Percentiles rank a stretch among this genome's conserved stretches.
Evolutionary conservation across 73 alveolate genomes (phyloP).

Genomic region (Paramecium biaurelia): DNA sequence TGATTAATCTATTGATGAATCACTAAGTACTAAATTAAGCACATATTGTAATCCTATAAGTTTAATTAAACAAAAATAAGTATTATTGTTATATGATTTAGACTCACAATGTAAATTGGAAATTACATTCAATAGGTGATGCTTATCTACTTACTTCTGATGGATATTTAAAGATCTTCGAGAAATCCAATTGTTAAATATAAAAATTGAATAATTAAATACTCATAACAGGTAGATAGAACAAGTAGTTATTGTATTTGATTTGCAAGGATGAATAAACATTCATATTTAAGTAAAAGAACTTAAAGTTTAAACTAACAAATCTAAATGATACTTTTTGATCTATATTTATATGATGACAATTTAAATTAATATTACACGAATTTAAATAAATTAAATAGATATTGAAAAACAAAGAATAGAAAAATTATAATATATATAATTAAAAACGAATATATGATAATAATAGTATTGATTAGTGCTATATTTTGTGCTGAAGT

Average conservation of each 20-base stretch:
- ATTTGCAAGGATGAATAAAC: conserved; percentile 8
- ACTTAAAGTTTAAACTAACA: neutral
- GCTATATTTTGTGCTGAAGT: neutral
- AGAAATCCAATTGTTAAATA: neutral
- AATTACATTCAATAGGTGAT: neutral
- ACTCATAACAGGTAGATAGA: neutral
- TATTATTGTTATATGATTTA: neutral
- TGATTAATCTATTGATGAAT: neutral
- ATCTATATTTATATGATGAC: neutral
- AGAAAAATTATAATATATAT: neutral
- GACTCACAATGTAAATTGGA: neutral
- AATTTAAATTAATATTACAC: neutral
- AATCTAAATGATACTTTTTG: neutral
- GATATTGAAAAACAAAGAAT: neutral
- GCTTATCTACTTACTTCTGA: neutral
- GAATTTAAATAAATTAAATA: neutral
- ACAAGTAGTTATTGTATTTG: neutral
- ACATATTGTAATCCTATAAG: neutral
- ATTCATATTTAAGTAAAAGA: neutral
- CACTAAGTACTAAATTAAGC: neutral
- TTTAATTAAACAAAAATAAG: neutral
- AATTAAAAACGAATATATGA: conserved; percentile 11
- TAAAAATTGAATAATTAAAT: neutral
- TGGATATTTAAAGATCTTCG: neutral
- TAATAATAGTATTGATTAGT: neutral